Conservation (phyloP, 1,139 yeast genomes). For the Ogataea hybrid region DNA sequence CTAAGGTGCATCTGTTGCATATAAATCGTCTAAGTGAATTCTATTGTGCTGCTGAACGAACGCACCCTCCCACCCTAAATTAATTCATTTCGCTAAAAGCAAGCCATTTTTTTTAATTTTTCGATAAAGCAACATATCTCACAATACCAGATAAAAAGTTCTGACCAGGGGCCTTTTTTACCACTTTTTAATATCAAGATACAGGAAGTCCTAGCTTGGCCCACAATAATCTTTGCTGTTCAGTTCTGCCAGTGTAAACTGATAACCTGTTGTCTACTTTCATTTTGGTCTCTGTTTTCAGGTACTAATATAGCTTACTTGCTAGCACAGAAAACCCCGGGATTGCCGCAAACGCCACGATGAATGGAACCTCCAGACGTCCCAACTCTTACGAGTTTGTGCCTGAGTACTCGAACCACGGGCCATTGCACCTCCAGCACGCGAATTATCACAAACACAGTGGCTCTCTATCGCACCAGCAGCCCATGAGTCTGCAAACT, state of each 20-base stretch:
- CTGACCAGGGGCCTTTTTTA: not conserved
- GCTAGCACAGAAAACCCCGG: not conserved
- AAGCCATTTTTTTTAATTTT: constrained; percentile 18
- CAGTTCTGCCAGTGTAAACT: no score
- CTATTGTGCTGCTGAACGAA: not conserved
- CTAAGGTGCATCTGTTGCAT: not conserved
- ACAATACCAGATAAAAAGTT: constrained; percentile 11
- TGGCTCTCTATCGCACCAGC: not conserved
- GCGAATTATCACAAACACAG: not conserved
- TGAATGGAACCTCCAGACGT: constrained; percentile 7
- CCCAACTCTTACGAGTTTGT: constrained; percentile 2
- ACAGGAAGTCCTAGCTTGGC: not conserved
- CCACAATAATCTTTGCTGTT: not conserved
- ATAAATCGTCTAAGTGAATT: not conserved
- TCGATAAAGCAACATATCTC: constrained; percentile 12
- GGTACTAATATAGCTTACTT: not conserved
- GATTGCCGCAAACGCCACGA: not conserved
- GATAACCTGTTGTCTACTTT: not conserved
- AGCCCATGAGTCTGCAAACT: not conserved
- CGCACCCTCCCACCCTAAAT: constrained; percentile 2
- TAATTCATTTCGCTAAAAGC: constrained; percentile 10
- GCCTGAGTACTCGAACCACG: not conserved
- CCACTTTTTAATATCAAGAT: not conserved
- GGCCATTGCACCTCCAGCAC: not conserved
- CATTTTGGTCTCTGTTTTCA: not conserved